Conservation (phyloP, 2,329 filamentous ascomycete species). For the Corinectria fuckeliana region DNA sequence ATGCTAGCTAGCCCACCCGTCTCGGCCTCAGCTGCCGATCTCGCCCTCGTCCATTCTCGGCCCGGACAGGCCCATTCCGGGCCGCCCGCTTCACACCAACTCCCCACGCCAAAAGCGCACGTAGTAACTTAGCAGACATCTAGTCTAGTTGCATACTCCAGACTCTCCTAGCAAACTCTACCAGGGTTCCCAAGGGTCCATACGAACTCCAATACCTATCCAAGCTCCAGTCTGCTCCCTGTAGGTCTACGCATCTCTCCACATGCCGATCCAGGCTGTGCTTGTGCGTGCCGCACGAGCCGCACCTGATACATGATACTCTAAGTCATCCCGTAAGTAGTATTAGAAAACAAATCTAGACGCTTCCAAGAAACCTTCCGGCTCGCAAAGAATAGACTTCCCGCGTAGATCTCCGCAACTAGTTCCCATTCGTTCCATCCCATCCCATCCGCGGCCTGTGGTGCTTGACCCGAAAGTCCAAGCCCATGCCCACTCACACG, state of each 20-base stretch:
- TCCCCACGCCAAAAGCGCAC: conserved; percentile 4
- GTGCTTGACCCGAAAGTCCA: conserved; percentile 1
- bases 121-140: too few relatives aligned
- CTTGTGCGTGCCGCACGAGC: too few relatives aligned
- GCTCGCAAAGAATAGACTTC: not conserved
- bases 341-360: not conserved
- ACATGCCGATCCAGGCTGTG: not conserved
- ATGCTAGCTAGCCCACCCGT: not conserved
- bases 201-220: not conserved
- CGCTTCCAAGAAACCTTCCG: not conserved
- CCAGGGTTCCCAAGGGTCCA: too few relatives aligned
- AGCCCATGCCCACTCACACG: too few relatives aligned
- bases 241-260: too few relatives aligned
- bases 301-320: not conserved
- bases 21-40: not conserved
- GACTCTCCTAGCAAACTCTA: too few relatives aligned
- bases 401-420: not conserved
- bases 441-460: not conserved
- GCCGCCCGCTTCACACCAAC: not conserved
- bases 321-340: not conserved
- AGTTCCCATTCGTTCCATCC: not conserved
- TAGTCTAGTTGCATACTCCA: too few relatives aligned
- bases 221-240: not conserved
- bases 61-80: conserved; percentile 5
- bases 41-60: conserved; percentile 1